Conservation (phyloP, 2,329 filamentous ascomycete species). For the Cytospora chrysosperma region DNA sequence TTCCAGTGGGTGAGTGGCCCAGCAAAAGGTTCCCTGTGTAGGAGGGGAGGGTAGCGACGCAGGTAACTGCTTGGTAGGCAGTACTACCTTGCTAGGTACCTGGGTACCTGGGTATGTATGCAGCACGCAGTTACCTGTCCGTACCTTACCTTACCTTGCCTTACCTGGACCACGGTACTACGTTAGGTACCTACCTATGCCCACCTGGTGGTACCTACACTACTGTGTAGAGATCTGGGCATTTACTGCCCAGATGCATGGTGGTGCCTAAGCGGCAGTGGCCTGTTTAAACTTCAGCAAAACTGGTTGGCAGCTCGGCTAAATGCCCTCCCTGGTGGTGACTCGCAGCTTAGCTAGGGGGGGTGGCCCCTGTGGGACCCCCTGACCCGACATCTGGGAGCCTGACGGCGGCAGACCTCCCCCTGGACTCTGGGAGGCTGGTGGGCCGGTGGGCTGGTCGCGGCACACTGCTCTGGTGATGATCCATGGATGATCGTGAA, state of each 20-base stretch:
- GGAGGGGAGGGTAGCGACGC: no score
- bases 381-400: conserved; percentile 7
- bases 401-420: not conserved
- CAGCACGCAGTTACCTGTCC: not conserved
- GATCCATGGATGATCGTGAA: not conserved
- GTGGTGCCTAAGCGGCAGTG: conserved; percentile 3
- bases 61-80: no score
- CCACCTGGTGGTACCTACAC: no score
- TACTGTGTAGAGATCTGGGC: not conserved
- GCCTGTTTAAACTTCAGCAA: not conserved
- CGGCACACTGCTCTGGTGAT: not conserved
- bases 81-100: no score
- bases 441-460: not conserved
- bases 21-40: no score
- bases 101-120: not conserved
- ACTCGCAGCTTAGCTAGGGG: conserved; percentile 19
- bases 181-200: no score
- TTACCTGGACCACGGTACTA: no score
- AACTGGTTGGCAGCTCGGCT: conserved; percentile 10
- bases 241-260: not conserved
- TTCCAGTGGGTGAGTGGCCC: not conserved
- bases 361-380: conserved; percentile 2
- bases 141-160: not conserved
- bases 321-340: conserved; percentile 11
- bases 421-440: not conserved